A percentile compares a stretch with the other conserved stretches of the same genome.
These are phyloP conservation scores for Fagopyrum homotropicum DNA, from an alignment of 148 eudicot species.

Conservation along the genomic window DNA sequence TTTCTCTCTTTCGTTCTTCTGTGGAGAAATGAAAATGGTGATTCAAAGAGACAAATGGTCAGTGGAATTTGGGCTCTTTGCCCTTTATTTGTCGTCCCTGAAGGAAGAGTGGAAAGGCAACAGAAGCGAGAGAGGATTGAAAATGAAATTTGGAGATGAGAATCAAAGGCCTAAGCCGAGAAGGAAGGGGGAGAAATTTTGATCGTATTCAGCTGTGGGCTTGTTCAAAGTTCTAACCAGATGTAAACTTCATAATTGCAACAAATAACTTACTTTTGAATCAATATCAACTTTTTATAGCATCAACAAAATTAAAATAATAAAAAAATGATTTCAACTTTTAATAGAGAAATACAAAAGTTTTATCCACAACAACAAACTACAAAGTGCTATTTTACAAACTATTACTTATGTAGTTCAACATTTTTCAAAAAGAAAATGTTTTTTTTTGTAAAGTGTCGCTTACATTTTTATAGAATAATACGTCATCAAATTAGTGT, in stretches of 20 bases:
- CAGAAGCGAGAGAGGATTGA: not conserved
- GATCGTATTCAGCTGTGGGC: not conserved
- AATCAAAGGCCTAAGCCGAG: not conserved
- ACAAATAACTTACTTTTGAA: too few species aligned
- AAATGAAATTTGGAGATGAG: conserved; percentile 6
- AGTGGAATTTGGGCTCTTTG: not conserved
- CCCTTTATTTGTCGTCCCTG: conserved; percentile 7
- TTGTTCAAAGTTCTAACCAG: not conserved
- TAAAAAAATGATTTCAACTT: not conserved
- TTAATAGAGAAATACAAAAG: too few species aligned
- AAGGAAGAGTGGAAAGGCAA: not conserved
- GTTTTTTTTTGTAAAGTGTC: too few species aligned
- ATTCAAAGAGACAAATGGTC: not conserved
- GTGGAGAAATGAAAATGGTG: not conserved
- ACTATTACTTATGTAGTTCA: too few species aligned
- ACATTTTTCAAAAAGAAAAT: too few species aligned
- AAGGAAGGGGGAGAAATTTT: not conserved
- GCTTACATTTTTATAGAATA: too few species aligned
- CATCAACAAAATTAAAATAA: not conserved
- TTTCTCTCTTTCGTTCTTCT: not conserved
- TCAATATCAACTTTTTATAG: too few species aligned
- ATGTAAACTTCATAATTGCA: not conserved
- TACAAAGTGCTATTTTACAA: too few species aligned
- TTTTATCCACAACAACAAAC: too few species aligned
- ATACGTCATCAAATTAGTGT: too few species aligned